phyloP scores from a whole-genome alignment of 306 rosid species.

The Nissolia schottii region DNA sequence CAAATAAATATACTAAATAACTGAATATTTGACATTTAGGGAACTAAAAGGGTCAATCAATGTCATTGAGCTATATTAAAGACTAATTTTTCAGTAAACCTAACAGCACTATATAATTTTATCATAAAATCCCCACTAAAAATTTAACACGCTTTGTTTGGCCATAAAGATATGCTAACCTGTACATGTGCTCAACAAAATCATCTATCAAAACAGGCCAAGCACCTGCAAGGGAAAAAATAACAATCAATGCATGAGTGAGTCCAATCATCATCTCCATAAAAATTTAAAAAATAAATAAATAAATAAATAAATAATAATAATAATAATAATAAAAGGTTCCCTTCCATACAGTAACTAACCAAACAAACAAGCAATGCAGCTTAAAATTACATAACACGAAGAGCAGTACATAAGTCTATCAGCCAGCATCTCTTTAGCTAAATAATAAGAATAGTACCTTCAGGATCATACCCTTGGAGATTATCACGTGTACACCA shows the following conservation, averaged over 20 bases:
- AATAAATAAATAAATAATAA: too few species aligned
- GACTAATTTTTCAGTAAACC: not conserved
- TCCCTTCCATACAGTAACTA: not conserved
- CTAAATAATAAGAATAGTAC: conserved; percentile 39
- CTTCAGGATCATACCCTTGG: conserved; percentile 95
- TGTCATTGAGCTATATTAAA: not conserved
- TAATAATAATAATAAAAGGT: not conserved
- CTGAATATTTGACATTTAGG: conserved; percentile 1
- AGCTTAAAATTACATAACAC: too few species aligned
- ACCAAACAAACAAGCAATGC: not conserved
- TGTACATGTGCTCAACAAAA: conserved; percentile 93
- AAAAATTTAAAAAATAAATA: too few species aligned
- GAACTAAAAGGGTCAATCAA: conserved; percentile 2
- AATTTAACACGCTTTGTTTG: not conserved
- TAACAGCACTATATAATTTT: not conserved
- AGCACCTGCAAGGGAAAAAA: conserved; percentile 63
- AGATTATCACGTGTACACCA: conserved; percentile 78
- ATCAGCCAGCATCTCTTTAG: not conserved
- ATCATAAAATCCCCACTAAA: not conserved
- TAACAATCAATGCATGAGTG: not conserved
- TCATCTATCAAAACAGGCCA: conserved; percentile 99
- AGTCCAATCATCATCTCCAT: not conserved
- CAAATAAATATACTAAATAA: not conserved
- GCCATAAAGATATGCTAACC: conserved; percentile 54
- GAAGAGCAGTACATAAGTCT: not conserved